phyloP scores from a whole-genome alignment of 2,329 filamentous ascomycete species.

The Phaeosphaeriaceae sp. region DNA sequence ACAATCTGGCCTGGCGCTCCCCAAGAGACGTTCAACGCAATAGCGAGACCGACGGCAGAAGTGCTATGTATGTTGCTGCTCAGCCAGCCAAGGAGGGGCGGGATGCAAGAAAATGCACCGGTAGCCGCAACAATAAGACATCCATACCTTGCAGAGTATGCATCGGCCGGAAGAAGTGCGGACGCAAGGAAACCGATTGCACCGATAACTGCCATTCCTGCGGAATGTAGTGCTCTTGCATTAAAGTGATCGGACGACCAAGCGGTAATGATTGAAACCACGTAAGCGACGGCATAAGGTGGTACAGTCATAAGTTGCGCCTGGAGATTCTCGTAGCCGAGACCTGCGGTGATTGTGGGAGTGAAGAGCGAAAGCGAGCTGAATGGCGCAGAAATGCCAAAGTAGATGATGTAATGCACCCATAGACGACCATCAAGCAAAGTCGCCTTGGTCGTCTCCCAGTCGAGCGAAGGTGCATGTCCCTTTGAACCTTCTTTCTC shows the following conservation, averaged over 20 bases:
- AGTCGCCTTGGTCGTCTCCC: conserved; percentile 56
- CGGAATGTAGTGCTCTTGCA: conserved; percentile 59
- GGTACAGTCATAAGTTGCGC: conserved; percentile 74
- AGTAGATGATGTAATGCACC: conserved; percentile 56
- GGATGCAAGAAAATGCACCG: conserved; percentile 73
- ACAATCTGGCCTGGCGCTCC: conserved; percentile 74
- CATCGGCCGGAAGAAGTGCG: conserved; percentile 66
- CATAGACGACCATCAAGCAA: conserved; percentile 60
- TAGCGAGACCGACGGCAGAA: conserved; percentile 70
- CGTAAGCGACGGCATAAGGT: conserved; percentile 68
- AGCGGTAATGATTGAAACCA: conserved; percentile 49
- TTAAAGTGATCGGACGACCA: conserved; percentile 29
- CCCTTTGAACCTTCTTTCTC: conserved; percentile 53
- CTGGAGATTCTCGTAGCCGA: conserved; percentile 60
- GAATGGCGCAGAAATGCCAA: conserved; percentile 31
- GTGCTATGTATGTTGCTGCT: conserved; percentile 72
- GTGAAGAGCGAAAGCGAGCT: conserved; percentile 63
- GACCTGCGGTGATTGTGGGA: conserved; percentile 68
- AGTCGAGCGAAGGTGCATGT: conserved; percentile 49
- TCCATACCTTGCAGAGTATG: conserved; percentile 69
- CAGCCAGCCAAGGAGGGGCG: conserved; percentile 74
- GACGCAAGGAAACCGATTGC: conserved; percentile 67
- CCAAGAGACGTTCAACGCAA: conserved; percentile 73
- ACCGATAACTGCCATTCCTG: conserved; percentile 50
- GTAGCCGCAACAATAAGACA: conserved; percentile 72